These are phyloP conservation scores for Solanum bulbocastanum DNA, from an alignment of 257 asterid genomes.

Conservation along the genomic window DNA sequence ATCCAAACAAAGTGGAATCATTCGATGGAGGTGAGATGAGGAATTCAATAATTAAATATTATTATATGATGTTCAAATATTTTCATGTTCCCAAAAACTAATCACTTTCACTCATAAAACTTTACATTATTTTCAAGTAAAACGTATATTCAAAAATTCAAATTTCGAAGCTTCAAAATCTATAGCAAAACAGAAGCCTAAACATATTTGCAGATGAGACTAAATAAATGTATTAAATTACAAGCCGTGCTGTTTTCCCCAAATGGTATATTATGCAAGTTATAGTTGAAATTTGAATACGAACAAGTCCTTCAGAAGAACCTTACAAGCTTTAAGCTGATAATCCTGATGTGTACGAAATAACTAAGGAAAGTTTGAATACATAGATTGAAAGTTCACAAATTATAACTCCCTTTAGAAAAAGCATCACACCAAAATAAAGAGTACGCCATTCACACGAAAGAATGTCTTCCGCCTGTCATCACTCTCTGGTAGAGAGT, in stretches of 20 bases:
- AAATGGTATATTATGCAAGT: neutral
- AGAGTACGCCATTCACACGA: neutral
- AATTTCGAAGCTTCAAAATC: neutral
- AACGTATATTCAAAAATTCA: neutral
- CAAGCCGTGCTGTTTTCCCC: neutral
- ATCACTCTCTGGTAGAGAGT: neutral
- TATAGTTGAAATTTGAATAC: neutral
- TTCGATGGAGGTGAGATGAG: neutral
- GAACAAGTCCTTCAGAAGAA: neutral
- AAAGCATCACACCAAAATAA: neutral
- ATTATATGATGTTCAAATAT: too few species aligned
- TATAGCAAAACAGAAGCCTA: neutral
- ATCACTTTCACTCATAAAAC: neutral
- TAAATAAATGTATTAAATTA: neutral
- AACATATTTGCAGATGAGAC: neutral
- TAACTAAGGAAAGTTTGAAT: neutral
- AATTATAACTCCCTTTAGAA: neutral
- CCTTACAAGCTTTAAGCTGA: neutral
- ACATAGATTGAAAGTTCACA: neutral
- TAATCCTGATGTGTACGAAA: neutral
- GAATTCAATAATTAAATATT: neutral
- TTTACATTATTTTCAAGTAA: too few species aligned
- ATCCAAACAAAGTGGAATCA: neutral
- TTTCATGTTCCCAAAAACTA: neutral
- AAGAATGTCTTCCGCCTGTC: neutral